Conservation (phyloP, 2,329 filamentous ascomycete species). For the Epicoccum nigrum region DNA sequence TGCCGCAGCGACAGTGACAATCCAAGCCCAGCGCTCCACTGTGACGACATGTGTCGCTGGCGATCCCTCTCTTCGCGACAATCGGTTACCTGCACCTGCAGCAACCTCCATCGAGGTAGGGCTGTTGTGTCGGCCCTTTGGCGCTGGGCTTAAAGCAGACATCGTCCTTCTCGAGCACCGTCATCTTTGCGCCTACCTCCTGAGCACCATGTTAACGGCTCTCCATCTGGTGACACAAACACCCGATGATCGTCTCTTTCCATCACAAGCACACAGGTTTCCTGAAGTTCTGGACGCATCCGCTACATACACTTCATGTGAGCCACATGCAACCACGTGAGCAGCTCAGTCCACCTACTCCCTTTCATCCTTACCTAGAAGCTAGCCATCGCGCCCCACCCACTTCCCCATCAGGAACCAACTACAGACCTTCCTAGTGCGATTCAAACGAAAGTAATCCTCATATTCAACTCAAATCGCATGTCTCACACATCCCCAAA, state of each 20-base stretch:
- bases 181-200: constrained; percentile 1
- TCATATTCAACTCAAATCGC: too few species aligned
- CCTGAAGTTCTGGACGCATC: background rate
- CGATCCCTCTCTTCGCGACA: constrained; percentile 8
- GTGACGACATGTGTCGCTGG: constrained; percentile 27
- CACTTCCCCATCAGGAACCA: too few species aligned
- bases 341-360: too few species aligned
- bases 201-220: background rate
- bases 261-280: background rate
- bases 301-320: background rate
- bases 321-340: constrained; percentile 2
- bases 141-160: constrained; percentile 5
- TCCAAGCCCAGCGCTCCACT: constrained; percentile 7
- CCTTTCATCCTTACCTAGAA: too few species aligned
- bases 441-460: too few species aligned
- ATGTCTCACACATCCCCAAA: constrained; percentile 3
- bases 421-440: too few species aligned
- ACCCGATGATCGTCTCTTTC: constrained; percentile 1
- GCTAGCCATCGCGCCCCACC: too few species aligned
- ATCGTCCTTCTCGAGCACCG: background rate
- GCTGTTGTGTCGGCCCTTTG: constrained; percentile 4
- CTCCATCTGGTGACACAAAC: constrained; percentile 7
- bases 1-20: constrained; percentile 3
- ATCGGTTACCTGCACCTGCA: constrained; percentile 6
- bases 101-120: constrained; percentile 1